Evolutionary conservation across 495 filamentous ascomycete species (phyloP).

Genomic region (Daldinia vernicosa): DNA sequence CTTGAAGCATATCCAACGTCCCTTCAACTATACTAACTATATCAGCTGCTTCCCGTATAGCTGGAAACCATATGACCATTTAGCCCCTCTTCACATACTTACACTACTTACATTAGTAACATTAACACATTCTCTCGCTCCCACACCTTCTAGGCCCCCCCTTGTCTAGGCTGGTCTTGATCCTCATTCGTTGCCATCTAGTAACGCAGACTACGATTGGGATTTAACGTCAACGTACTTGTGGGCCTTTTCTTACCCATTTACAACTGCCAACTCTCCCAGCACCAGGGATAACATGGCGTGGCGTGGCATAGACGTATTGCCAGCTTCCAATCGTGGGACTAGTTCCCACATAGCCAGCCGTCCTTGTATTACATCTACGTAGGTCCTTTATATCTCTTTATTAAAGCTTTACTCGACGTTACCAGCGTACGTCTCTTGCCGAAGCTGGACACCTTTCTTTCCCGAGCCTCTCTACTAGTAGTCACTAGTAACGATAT

Average conservation of each 20-base stretch:
- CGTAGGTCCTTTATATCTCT: conserved; percentile 32
- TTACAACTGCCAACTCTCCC: conserved; percentile 30
- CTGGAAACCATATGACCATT: conserved; percentile 24
- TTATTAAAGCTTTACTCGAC: conserved; percentile 21
- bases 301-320: conserved; percentile 37
- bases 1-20: conserved; percentile 21
- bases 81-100: conserved; percentile 22
- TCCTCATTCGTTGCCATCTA: conserved; percentile 31
- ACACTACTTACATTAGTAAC: conserved; percentile 20
- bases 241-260: conserved; percentile 36
- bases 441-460: conserved; percentile 10
- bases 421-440: conserved; percentile 28
- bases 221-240: conserved; percentile 36
- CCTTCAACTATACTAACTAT: conserved; percentile 16
- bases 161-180: conserved; percentile 20
- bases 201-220: conserved; percentile 30
- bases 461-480: conserved; percentile 3
- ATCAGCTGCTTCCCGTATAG: conserved; percentile 27
- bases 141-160: conserved; percentile 27
- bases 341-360: conserved; percentile 28
- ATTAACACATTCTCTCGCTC: conserved; percentile 15
- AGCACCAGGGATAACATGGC: conserved; percentile 37
- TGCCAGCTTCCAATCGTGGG: conserved; percentile 40
- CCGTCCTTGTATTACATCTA: conserved; percentile 27
- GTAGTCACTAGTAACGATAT: not conserved